Evolutionary conservation across 2,329 filamentous ascomycete genomes (phyloP).

Genomic region (Kalaharituber pfeilii): DNA sequence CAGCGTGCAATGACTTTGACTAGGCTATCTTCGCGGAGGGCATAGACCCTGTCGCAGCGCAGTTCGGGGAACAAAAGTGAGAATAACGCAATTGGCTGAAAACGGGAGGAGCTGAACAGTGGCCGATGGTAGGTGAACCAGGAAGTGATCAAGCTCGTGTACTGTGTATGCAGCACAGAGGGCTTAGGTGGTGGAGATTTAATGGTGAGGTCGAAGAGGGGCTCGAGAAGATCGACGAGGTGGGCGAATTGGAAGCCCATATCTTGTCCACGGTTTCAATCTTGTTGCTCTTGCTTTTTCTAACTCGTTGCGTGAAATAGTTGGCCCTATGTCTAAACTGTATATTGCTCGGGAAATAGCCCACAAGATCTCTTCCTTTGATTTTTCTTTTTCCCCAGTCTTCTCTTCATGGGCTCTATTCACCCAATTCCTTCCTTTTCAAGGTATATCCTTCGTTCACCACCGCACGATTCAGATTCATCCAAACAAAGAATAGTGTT

Average conservation of each 20-base stretch:
- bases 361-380: too few relatives aligned
- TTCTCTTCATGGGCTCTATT: too few relatives aligned
- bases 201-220: constrained; percentile 15
- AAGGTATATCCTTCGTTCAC: too few relatives aligned
- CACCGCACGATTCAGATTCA: too few relatives aligned
- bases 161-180: constrained; percentile 1
- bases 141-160: constrained; percentile 10
- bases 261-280: too few relatives aligned
- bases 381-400: too few relatives aligned
- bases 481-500: too few relatives aligned
- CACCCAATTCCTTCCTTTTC: too few relatives aligned
- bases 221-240: constrained; percentile 17
- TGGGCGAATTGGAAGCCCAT: constrained; percentile 20
- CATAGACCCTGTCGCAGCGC: constrained; percentile 19
- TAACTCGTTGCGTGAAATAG: too few relatives aligned
- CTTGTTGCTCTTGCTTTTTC: too few relatives aligned
- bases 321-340: too few relatives aligned
- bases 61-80: constrained; percentile 19
- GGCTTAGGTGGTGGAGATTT: constrained; percentile 7
- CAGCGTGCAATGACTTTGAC: constrained; percentile 15
- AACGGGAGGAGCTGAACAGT: constrained; percentile 12
- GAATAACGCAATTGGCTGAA: constrained; percentile 16
- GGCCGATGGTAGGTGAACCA: constrained; percentile 19
- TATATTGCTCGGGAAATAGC: too few relatives aligned
- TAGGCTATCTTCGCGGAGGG: constrained; percentile 17